A percentile compares a stretch with the other conserved stretches of the same genome.
Evolutionary conservation across 2,329 filamentous ascomycete genomes (phyloP).

Genomic region (Fusarium robinianum): DNA sequence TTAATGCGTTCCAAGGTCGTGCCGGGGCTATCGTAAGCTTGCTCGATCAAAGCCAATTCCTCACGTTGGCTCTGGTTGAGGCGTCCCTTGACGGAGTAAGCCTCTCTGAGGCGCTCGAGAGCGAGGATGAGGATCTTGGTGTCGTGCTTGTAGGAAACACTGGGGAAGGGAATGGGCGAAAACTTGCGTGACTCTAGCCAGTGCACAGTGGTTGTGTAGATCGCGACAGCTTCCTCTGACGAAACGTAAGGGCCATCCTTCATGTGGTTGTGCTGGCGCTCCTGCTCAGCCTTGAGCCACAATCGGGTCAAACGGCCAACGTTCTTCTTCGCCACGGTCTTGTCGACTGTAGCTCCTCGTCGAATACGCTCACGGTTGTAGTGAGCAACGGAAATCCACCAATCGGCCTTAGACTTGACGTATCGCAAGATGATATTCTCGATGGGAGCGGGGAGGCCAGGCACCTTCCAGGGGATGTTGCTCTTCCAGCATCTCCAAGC

Average conservation of each 20-base stretch:
- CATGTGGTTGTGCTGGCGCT: constrained; percentile 98
- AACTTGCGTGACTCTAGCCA: constrained; percentile 99
- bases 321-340: constrained; percentile 99
- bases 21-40: constrained; percentile 96
- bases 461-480: constrained; percentile 99
- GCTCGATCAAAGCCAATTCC: constrained; percentile 93
- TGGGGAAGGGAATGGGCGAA: constrained; percentile 97
- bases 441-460: constrained; percentile 91
- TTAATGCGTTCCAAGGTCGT: constrained; percentile 97
- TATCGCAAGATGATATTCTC: constrained; percentile 99
- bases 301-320: constrained; percentile 90
- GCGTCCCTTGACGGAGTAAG: constrained; percentile 96
- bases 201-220: constrained; percentile 98
- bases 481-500: constrained; percentile 99
- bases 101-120: constrained; percentile 87
- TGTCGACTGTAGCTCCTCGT: constrained; percentile 95
- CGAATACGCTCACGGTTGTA: constrained; percentile 98
- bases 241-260: constrained; percentile 99
- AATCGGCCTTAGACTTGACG: constrained; percentile 98
- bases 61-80: constrained; percentile 98
- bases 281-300: constrained; percentile 98
- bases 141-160: constrained; percentile 98
- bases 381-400: constrained; percentile 99
- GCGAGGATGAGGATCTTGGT: constrained; percentile 98
- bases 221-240: constrained; percentile 96